These are phyloP conservation scores for Phaeotremella skinneri DNA, from an alignment of 768 basidiomycete genomes.

Conservation along the genomic window DNA sequence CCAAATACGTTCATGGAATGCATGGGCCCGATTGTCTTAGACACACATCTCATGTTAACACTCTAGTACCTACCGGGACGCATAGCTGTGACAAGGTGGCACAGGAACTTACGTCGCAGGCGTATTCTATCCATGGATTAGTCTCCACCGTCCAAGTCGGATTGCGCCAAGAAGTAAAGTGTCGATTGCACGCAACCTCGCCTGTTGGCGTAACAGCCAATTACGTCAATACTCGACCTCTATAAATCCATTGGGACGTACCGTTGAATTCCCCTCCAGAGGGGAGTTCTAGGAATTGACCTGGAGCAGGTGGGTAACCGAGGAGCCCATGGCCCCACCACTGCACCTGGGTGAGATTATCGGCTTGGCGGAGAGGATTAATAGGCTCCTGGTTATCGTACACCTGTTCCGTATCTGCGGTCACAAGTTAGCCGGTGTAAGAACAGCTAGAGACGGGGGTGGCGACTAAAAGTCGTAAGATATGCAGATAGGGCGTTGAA, in stretches of 20 bases:
- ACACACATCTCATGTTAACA: not conserved
- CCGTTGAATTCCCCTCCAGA: slow-evolving; percentile 8
- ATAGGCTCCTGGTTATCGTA: slow-evolving; percentile 35
- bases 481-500: not conserved
- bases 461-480: not conserved
- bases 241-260: not conserved
- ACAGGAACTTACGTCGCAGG: slow-evolving; percentile 17
- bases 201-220: slow-evolving; percentile 7
- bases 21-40: slow-evolving; percentile 21
- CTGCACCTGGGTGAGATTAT: slow-evolving; percentile 12
- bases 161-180: slow-evolving; percentile 16
- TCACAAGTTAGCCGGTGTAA: slow-evolving; percentile 6
- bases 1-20: slow-evolving; percentile 29
- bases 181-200: slow-evolving; percentile 27
- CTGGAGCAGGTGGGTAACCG: slow-evolving; percentile 10
- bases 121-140: slow-evolving; percentile 12
- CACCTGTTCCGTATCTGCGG: slow-evolving; percentile 9
- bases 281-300: slow-evolving; percentile 17
- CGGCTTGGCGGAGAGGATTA: slow-evolving; percentile 10
- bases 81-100: not conserved
- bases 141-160: slow-evolving; percentile 5
- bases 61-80: not conserved
- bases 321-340: slow-evolving; percentile 22
- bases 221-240: not conserved
- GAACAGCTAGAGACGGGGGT: not conserved